Evolutionary conservation across 371 early-diverging fungal species (phyloP).

Genomic region (Batrachochytrium dendrobatidis): DNA sequence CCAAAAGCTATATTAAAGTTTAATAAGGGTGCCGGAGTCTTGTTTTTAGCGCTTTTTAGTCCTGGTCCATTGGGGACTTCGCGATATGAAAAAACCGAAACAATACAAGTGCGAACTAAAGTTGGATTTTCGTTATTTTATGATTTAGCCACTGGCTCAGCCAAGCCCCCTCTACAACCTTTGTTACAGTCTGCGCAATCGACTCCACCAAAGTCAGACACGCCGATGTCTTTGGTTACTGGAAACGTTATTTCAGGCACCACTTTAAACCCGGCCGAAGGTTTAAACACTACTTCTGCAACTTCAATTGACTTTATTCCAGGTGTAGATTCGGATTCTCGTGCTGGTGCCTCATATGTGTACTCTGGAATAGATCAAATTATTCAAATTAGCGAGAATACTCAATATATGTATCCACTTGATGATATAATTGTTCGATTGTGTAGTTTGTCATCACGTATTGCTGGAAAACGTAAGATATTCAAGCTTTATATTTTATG

Average conservation of each 20-base stretch:
- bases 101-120: constrained; percentile 25
- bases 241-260: too few species aligned
- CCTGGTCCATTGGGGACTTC: constrained; percentile 19
- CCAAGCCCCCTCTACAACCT: too few species aligned
- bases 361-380: constrained; percentile 27
- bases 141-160: constrained; percentile 20
- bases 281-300: too few species aligned
- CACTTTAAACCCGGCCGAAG: too few species aligned
- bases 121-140: constrained; percentile 36
- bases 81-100: constrained; percentile 3
- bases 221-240: too few species aligned
- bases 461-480: neutral
- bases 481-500: too few species aligned
- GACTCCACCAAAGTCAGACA: too few species aligned
- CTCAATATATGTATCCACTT: constrained; percentile 21
- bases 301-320: too few species aligned
- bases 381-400: constrained; percentile 18
- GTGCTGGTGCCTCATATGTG: constrained; percentile 12
- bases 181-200: too few species aligned
- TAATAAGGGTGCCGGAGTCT: constrained; percentile 12
- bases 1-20: constrained; percentile 9
- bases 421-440: constrained; percentile 6
- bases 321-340: too few species aligned
- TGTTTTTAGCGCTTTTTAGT: constrained; percentile 21
- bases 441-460: neutral